Evolutionary conservation across 1,284 basidiomycete species (phyloP).

Genomic region (Leccinum fallax): DNA sequence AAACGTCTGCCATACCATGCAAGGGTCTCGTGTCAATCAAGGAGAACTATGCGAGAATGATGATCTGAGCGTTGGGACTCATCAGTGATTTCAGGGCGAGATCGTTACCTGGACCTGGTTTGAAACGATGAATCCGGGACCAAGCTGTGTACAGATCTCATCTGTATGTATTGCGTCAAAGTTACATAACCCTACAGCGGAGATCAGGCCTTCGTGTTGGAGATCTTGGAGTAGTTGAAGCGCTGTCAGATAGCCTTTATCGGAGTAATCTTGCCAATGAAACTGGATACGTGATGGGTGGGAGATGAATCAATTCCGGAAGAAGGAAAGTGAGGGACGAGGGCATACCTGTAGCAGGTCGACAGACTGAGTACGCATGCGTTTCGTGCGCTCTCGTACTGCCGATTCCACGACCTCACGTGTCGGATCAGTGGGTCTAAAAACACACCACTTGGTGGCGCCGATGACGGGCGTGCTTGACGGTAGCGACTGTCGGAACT

Average conservation of each 20-base stretch:
- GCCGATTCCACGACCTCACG: conserved; percentile 62
- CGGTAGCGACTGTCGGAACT: conserved; percentile 55
- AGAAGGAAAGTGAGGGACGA: neutral
- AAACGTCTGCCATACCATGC: conserved; percentile 76
- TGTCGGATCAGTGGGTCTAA: conserved; percentile 55
- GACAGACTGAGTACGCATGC: conserved; percentile 51
- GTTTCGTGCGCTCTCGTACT: conserved; percentile 65
- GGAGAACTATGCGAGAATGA: conserved; percentile 60
- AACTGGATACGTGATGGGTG: conserved; percentile 47
- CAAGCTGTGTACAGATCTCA: conserved; percentile 74
- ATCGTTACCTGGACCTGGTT: conserved; percentile 77
- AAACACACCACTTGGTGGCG: conserved; percentile 84
- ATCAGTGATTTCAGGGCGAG: neutral
- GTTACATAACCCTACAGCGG: conserved; percentile 75
- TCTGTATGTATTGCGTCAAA: conserved; percentile 75
- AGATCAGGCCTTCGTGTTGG: conserved; percentile 62
- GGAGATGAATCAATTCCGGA: neutral
- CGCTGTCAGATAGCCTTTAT: conserved; percentile 66
- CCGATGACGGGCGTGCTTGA: conserved; percentile 54
- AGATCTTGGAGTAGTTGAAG: conserved; percentile 62
- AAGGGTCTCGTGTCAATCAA: conserved; percentile 77
- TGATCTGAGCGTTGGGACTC: conserved; percentile 8
- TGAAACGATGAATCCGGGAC: conserved; percentile 69
- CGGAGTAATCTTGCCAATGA: conserved; percentile 79
- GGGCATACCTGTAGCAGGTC: conserved; percentile 71